Percentiles rank a stretch among this genome's conserved stretches.
Conservation (phyloP, 495 filamentous ascomycete species). For the Platismatia glauca region DNA sequence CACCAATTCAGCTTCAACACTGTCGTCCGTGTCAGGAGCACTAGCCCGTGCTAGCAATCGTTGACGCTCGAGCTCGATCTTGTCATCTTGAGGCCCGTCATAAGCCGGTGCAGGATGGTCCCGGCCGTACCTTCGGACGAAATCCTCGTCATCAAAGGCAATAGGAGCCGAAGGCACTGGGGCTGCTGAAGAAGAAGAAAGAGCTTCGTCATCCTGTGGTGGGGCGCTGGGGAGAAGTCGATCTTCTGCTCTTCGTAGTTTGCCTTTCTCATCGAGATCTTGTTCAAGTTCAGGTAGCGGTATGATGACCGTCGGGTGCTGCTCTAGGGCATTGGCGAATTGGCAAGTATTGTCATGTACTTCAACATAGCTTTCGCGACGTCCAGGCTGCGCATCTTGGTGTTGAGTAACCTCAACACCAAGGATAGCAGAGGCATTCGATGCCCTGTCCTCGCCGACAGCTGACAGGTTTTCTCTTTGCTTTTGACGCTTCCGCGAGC, state of each 20-base stretch:
- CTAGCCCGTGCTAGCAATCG: conserved; percentile 65
- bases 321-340: conserved; percentile 31
- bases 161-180: conserved; percentile 39
- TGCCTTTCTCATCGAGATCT: conserved; percentile 57
- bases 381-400: conserved; percentile 21
- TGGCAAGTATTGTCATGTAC: conserved; percentile 36
- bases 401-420: conserved; percentile 29
- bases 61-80: conserved; percentile 72
- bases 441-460: background rate
- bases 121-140: conserved; percentile 6
- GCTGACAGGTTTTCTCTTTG: conserved; percentile 13
- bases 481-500: conserved; percentile 50
- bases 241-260: conserved; percentile 57
- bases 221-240: conserved; percentile 64
- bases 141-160: conserved; percentile 31
- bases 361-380: conserved; percentile 26
- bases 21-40: conserved; percentile 49
- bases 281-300: conserved; percentile 51
- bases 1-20: conserved; percentile 21
- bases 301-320: conserved; percentile 28
- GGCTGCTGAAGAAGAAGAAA: conserved; percentile 36
- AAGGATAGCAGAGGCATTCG: conserved; percentile 18
- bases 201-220: conserved; percentile 42
- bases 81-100: conserved; percentile 56
- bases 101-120: conserved; percentile 27